Evolutionary conservation across 2,329 filamentous ascomycete species (phyloP).

Genomic region (Aspergillus pseudonomiae): DNA sequence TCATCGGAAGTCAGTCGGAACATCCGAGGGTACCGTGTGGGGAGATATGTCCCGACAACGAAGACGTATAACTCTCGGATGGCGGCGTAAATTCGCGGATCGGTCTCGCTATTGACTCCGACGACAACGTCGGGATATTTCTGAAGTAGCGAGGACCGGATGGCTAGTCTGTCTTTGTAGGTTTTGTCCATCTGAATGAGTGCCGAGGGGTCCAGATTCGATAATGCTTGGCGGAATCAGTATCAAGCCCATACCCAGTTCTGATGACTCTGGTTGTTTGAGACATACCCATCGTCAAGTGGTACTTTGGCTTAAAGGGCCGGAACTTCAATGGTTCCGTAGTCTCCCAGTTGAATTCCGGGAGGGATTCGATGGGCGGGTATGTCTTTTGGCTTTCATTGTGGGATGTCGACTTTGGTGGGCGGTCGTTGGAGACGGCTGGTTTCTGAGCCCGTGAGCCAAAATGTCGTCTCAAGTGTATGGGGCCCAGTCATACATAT

Average conservation of each 20-base stretch:
- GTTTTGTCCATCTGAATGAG: conserved; percentile 63
- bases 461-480: neutral
- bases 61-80: conserved; percentile 61
- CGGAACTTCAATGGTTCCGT: conserved; percentile 50
- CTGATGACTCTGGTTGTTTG: conserved; percentile 25
- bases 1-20: conserved; percentile 42
- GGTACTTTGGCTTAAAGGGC: conserved; percentile 8
- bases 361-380: conserved; percentile 44
- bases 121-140: conserved; percentile 47
- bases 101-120: conserved; percentile 41
- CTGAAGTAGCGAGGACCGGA: conserved; percentile 53
- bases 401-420: neutral
- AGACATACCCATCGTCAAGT: conserved; percentile 51
- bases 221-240: neutral
- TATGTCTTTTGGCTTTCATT: conserved; percentile 20
- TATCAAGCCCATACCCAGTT: neutral
- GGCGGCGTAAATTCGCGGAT: conserved; percentile 48
- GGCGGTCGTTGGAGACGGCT: neutral
- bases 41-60: conserved; percentile 58
- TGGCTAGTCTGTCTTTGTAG: conserved; percentile 55
- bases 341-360: conserved; percentile 54
- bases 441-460: neutral
- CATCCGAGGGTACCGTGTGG: conserved; percentile 58
- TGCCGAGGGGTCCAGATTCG: conserved; percentile 51
- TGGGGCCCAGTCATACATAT: neutral